phyloP scores from a whole-genome alignment of 352 stramenopile species.

The Peronospora farinosa region DNA sequence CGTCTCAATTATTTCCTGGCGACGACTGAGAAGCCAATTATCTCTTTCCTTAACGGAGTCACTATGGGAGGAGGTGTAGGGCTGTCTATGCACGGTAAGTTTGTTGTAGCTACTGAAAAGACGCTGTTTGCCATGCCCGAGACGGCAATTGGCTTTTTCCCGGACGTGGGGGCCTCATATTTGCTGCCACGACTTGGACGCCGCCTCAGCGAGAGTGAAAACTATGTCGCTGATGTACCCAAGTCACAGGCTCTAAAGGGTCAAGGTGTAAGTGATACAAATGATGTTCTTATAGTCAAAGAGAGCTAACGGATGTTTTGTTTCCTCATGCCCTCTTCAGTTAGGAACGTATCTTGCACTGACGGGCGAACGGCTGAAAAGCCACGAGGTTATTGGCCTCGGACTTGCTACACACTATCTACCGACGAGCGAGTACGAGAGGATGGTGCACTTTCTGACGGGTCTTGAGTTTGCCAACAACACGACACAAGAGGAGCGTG shows the following conservation, averaged over 20 bases:
- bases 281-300: background rate
- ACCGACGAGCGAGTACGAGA: conserved; percentile 77
- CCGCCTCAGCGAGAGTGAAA: conserved; percentile 54
- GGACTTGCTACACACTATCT: conserved; percentile 97
- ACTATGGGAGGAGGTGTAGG: conserved; percentile 98
- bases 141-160: conserved; percentile 96
- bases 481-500: conserved; percentile 72
- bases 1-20: conserved; percentile 88
- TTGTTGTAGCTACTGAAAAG: conserved; percentile 95
- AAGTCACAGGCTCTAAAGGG: conserved; percentile 65
- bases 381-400: conserved; percentile 86
- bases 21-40: conserved; percentile 78
- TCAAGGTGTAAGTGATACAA: conserved; percentile 43
- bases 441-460: conserved; percentile 85
- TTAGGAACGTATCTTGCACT: conserved; percentile 93
- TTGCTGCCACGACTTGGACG: conserved; percentile 87
- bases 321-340: conserved; percentile 21
- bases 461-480: conserved; percentile 61
- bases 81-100: conserved; percentile 94
- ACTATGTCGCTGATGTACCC: conserved; percentile 65
- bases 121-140: conserved; percentile 99
- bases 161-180: conserved; percentile 93
- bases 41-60: conserved; percentile 96
- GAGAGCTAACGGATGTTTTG: conserved; percentile 4
- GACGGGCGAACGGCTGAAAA: conserved; percentile 89